Evolutionary conservation across 2,329 filamentous ascomycete genomes (phyloP), one percentile per base, ranked within the genome.

Genomic region (Talaromyces sp.): DNA sequence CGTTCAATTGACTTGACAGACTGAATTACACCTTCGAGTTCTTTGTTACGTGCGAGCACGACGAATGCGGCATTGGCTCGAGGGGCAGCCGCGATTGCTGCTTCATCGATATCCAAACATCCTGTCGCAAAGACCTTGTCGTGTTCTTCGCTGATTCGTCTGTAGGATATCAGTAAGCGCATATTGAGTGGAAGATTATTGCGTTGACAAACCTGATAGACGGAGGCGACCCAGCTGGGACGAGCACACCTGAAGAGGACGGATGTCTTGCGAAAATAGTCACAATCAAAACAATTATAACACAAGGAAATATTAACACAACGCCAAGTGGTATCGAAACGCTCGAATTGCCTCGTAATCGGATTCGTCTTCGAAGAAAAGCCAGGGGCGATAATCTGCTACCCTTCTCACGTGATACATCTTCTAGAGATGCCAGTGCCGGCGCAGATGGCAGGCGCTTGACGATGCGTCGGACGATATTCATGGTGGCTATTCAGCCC

Each of bases 1-100:
- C 95, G 87, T 82, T 99, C 95, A 70, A 99, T 93, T 50, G 94
- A 98, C 82, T 97, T 97, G 78, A 99, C 86, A 10, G 95, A 98
- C 79, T 98, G 92, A 69, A 99, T 87, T 45, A 99, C 95, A 67
- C 95, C 95, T 0, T 97, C 93, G 69, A 99, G 79, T 81, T 99
- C 95, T 83, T 97, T 96, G 77, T 99, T 98, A 72, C 95, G 85
- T 63, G 95, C 95, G 66, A 99, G 85, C 45, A 99, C 93, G 68
- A 99, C 95, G 73, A 99, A 97, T 31, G 92, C 94, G 67, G 92
- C 95, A 75, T 98, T 99, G 70, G 92, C 95, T 74, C 93, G 87
- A 49, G 92, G 92, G 67, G 88, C 85, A 70, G 87, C 87, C 45
- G 92, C 91, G 68, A 88, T 85, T 70, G 87, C 88, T 39, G 89